Conservation (phyloP, 495 filamentous ascomycete genomes). For the Staphylotrichum tortipilum region DNA sequence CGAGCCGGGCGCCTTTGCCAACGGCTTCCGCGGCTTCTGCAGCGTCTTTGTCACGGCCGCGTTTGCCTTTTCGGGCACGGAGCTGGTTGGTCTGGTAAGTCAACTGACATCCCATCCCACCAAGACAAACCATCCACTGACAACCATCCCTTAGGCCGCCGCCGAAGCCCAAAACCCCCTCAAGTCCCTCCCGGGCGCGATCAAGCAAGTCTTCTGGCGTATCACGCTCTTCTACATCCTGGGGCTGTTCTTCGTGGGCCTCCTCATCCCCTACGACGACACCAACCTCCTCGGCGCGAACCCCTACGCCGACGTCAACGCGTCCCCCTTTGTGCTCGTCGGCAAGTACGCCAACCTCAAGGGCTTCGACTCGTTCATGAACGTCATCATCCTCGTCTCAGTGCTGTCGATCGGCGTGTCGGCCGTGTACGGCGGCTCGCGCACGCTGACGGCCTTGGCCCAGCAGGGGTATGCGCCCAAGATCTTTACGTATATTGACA, state of each 20-base stretch:
- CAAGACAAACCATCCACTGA: too few species aligned
- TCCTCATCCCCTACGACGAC: slow-evolving; percentile 57
- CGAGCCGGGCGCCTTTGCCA: slow-evolving; percentile 60
- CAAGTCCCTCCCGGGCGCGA: slow-evolving; percentile 55
- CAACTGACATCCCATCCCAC: too few species aligned
- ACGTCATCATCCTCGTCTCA: slow-evolving; percentile 62
- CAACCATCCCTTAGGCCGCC: too few species aligned
- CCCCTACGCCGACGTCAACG: slow-evolving; percentile 44
- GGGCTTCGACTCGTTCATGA: slow-evolving; percentile 64
- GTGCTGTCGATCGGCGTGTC: slow-evolving; percentile 62
- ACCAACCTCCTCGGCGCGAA: slow-evolving; percentile 42
- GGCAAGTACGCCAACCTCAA: slow-evolving; percentile 56
- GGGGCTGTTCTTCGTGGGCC: slow-evolving; percentile 62
- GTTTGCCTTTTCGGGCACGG: slow-evolving; percentile 66
- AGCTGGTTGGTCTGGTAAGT: slow-evolving; percentile 55
- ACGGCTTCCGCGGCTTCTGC: slow-evolving; percentile 66
- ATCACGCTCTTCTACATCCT: slow-evolving; percentile 67
- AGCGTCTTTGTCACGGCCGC: slow-evolving; percentile 66
- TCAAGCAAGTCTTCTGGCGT: slow-evolving; percentile 70
- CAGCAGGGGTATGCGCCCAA: slow-evolving; percentile 49
- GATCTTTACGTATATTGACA: slow-evolving; percentile 52
- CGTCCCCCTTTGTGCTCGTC: slow-evolving; percentile 69
- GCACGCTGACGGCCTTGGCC: slow-evolving; percentile 58
- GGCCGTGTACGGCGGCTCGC: slow-evolving; percentile 57
- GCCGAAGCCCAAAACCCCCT: slow-evolving; percentile 59